Evolutionary conservation across 1,284 basidiomycete species (phyloP), one percentile per base, ranked within the genome.

Genomic region (Cronartium quercuum): DNA sequence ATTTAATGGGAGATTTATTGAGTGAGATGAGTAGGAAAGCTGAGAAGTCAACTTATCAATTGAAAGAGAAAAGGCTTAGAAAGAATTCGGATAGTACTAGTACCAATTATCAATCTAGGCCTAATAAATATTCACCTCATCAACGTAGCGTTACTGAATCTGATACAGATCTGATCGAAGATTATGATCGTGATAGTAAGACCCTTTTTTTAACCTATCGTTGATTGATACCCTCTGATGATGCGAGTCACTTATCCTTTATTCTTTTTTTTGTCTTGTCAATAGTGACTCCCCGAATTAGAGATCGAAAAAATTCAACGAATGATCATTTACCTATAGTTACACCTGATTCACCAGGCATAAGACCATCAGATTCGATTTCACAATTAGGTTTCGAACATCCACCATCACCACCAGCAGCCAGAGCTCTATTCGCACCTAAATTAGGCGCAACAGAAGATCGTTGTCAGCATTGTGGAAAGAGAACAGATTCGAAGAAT

Each of bases 1-100:
- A 69, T 21, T 38, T 69, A 1, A 69, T 69, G 68, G 68, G 68
- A n/a, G 68, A 69, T 18, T 35, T 69, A 34, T 61, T 69, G 68
- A 42, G 42, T n/a, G 68, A 69, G 41, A 69, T 69, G 68, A 42
- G 35, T 24, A 60, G 61, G 35, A 69, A 69, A 60, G 68, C 68
- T 34, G 68, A 69, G 41, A 37, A 18, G 6, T 57, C 51, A 21
- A 57, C 51, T 57, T 57, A 57, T 57, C 51, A 57, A 57, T 24
- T 57, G 51, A 57, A 57, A 29, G 51, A 57, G 13, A 57, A 57
- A 29, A 57, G 29, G 29, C 21, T 21, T 7, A 21, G 21, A 7
- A 57, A n/a, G 13, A n/a, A n/a, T 1, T 2, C 51, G 21, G 5
- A 12, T 21, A 57, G 6, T 2, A 21, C 51, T 21, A 9, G 21